A percentile compares a stretch with the other conserved stretches of the same genome.
phyloP scores from a whole-genome alignment of 2,329 filamentous ascomycete species.

The Bimuria novae-zelandiae region DNA sequence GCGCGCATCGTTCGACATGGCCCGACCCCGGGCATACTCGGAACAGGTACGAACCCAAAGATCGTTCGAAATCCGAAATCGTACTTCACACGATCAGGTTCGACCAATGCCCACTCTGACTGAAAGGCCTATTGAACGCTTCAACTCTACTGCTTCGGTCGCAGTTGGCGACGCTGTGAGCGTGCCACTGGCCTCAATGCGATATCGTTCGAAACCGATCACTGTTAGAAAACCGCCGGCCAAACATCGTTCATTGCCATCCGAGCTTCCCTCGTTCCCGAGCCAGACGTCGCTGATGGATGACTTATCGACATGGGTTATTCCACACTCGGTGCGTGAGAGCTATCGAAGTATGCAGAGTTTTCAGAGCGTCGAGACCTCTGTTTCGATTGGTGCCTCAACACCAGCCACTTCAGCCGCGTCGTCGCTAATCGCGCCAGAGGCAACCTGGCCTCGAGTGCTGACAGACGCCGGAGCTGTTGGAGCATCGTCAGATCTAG shows the following conservation, averaged over 20 bases:
- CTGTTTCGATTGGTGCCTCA: neutral
- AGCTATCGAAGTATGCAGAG: slow-evolving; percentile 6
- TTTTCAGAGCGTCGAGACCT: slow-evolving; percentile 8
- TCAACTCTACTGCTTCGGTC: slow-evolving; percentile 24
- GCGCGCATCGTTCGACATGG: slow-evolving; percentile 9
- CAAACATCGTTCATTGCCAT: slow-evolving; percentile 25
- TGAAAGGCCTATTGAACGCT: slow-evolving; percentile 22
- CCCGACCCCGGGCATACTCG: slow-evolving; percentile 7
- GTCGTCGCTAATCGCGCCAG: slow-evolving; percentile 4
- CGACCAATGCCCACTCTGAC: slow-evolving; percentile 14
- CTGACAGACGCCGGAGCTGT: neutral
- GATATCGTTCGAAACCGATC: slow-evolving; percentile 23
- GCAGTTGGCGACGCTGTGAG: slow-evolving; percentile 13
- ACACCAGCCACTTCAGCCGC: slow-evolving; percentile 12
- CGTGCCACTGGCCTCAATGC: slow-evolving; percentile 20
- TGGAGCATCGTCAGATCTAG: neutral
- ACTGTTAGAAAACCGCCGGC: slow-evolving; percentile 18
- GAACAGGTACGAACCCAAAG: slow-evolving; percentile 7
- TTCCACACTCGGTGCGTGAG: slow-evolving; percentile 16
- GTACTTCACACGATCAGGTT: slow-evolving; percentile 14
- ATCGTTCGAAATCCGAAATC: slow-evolving; percentile 8
- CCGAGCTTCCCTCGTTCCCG: slow-evolving; percentile 22
- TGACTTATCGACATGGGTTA: slow-evolving; percentile 28
- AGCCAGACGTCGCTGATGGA: slow-evolving; percentile 29
- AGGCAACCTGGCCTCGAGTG: neutral